phyloP scores from a whole-genome alignment of 225 moss, liverwort and hornwort species.

The Pseudisothecium myosuroides region DNA sequence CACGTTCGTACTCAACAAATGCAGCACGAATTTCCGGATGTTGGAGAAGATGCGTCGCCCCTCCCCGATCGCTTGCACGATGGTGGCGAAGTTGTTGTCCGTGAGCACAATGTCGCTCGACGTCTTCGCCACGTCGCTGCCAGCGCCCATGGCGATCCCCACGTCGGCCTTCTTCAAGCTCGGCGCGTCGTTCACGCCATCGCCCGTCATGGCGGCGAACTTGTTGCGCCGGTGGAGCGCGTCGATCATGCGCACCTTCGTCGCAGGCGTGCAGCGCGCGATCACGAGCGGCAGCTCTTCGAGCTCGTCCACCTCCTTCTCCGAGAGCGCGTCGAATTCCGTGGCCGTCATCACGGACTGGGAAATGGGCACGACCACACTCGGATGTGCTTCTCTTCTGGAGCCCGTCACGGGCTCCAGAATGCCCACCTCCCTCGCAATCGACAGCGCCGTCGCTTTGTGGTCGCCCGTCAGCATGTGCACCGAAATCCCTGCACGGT shows the following conservation, averaged over 20 bases:
- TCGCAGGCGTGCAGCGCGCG: slow-evolving; percentile 20
- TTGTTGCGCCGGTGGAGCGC: slow-evolving; percentile 24
- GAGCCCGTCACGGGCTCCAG: background rate
- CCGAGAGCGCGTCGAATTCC: slow-evolving; percentile 13
- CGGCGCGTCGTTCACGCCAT: slow-evolving; percentile 51
- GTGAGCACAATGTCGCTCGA: slow-evolving; percentile 41
- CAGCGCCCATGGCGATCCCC: slow-evolving; percentile 48
- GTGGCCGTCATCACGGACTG: slow-evolving; percentile 15
- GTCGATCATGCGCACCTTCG: slow-evolving; percentile 37
- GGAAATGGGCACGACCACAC: background rate
- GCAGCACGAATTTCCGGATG: slow-evolving; percentile 25
- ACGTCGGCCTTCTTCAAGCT: slow-evolving; percentile 46
- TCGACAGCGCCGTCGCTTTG: slow-evolving; percentile 12
- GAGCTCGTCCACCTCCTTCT: slow-evolving; percentile 20
- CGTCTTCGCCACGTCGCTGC: slow-evolving; percentile 40
- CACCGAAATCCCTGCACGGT: slow-evolving; percentile 20
- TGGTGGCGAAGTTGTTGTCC: slow-evolving; percentile 48
- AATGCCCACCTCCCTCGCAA: slow-evolving; percentile 30
- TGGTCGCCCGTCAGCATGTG: slow-evolving; percentile 43
- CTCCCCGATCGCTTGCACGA: slow-evolving; percentile 29
- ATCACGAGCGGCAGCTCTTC: slow-evolving; percentile 16
- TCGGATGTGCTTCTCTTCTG: background rate
- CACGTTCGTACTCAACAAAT: slow-evolving; percentile 23
- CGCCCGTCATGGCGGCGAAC: slow-evolving; percentile 47
- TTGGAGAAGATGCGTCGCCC: slow-evolving; percentile 36